A percentile compares a stretch with the other conserved stretches of the same genome.
These are phyloP conservation scores for Pyrenophora teres DNA, from an alignment of 2,329 filamentous ascomycete species.

Conservation along the genomic window DNA sequence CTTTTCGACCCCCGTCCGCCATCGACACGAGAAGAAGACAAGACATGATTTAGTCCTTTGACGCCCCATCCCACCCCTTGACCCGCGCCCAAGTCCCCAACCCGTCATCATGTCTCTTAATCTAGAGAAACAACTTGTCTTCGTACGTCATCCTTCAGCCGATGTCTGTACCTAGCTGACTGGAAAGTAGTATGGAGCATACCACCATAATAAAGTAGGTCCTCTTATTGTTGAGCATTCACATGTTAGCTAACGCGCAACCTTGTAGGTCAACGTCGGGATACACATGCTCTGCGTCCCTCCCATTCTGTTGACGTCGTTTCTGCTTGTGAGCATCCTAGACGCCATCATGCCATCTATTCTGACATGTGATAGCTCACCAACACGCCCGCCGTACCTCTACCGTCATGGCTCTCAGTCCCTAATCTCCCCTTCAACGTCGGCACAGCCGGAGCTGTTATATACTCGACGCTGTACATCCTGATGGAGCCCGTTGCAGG, in stretches of 20 bases:
- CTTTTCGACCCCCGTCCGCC: conserved; percentile 1
- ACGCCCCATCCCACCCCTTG: conserved; percentile 27
- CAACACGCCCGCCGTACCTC: conserved; percentile 59
- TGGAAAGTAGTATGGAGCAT: conserved; percentile 72
- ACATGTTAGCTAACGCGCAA: conserved; percentile 31
- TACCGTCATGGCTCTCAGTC: conserved; percentile 60
- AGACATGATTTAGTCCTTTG: conserved; percentile 36
- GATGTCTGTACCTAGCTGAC: conserved; percentile 17
- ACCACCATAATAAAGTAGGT: conserved; percentile 73
- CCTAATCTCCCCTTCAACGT: conserved; percentile 64
- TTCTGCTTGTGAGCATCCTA: conserved; percentile 67
- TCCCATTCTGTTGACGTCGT: conserved; percentile 70
- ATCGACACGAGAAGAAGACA: conserved; percentile 7
- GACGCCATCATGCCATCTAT: neutral
- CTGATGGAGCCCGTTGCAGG: conserved; percentile 94
- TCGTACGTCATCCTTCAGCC: conserved; percentile 62
- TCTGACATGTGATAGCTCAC: conserved; percentile 54
- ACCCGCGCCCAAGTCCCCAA: conserved; percentile 34
- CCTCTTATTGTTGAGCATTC: conserved; percentile 6
- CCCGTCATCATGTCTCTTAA: conserved; percentile 62
- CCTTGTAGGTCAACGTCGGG: conserved; percentile 67
- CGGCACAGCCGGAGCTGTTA: conserved; percentile 60
- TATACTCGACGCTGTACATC: conserved; percentile 81
- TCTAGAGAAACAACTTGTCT: conserved; percentile 79
- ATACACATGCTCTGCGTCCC: conserved; percentile 84